phyloP scores from a whole-genome alignment of 768 basidiomycete genomes.

The Hypholoma fasciculare region DNA sequence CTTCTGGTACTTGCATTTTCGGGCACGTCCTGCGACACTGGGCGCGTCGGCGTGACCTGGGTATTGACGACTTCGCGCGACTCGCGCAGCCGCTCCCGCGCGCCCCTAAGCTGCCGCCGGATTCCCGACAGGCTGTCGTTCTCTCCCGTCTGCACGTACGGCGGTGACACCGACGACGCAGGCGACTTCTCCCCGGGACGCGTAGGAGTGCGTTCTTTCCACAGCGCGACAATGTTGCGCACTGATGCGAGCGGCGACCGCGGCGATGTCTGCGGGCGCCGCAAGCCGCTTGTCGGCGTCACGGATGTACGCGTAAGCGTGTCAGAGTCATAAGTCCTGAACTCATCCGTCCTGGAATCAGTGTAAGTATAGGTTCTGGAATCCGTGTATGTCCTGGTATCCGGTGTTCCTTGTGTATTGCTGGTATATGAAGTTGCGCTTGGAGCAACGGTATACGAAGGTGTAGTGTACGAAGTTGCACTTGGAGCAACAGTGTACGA shows the following conservation, averaged over 20 bases:
- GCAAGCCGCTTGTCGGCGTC: constrained; percentile 55
- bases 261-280: constrained; percentile 65
- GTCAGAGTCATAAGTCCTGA: constrained; percentile 15
- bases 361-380: constrained; percentile 21
- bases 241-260: constrained; percentile 74
- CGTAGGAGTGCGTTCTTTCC: constrained; percentile 67
- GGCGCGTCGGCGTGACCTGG: constrained; percentile 22
- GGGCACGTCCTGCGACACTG: constrained; percentile 19
- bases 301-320: constrained; percentile 43
- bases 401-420: constrained; percentile 22
- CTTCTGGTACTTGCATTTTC: constrained; percentile 31
- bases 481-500: constrained; percentile 34
- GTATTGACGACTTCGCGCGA: constrained; percentile 22
- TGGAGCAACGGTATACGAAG: constrained; percentile 10
- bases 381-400: constrained; percentile 40
- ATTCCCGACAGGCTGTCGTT: constrained; percentile 55
- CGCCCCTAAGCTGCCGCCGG: constrained; percentile 41
- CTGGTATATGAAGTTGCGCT: constrained; percentile 25
- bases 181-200: constrained; percentile 6
- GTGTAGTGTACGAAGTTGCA: constrained; percentile 24
- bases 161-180: constrained; percentile 32
- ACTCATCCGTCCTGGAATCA: constrained; percentile 25
- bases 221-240: constrained; percentile 74
- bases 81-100: constrained; percentile 34
- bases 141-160: constrained; percentile 25